Conservation (phyloP, 1,139 yeast species). For the Scheffersomyces parashehatae region DNA sequence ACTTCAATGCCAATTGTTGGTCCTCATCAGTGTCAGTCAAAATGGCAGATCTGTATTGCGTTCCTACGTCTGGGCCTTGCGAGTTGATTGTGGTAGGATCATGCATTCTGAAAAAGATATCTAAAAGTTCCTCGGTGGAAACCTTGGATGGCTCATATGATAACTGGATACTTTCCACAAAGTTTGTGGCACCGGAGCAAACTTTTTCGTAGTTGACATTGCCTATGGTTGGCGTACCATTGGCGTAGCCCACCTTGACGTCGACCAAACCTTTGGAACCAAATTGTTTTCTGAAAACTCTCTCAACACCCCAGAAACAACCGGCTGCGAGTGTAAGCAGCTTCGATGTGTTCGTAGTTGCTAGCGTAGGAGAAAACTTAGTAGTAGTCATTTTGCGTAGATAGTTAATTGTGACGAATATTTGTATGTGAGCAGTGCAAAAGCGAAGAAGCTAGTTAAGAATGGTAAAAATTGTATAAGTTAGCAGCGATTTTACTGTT, state of each 20-base stretch:
- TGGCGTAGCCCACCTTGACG: conserved; percentile 86
- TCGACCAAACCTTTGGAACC: conserved; percentile 65
- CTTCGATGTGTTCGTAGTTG: conserved; percentile 41
- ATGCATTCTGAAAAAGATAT: conserved; percentile 87
- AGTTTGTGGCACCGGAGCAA: conserved; percentile 69
- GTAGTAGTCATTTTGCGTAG: conserved; percentile 14
- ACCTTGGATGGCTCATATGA: conserved; percentile 73
- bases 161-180: conserved; percentile 80
- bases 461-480: too few relatives aligned
- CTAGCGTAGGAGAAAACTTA: conserved; percentile 37
- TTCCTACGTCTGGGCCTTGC: conserved; percentile 84
- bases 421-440: too few relatives aligned
- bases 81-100: conserved; percentile 66
- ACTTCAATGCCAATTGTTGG: conserved; percentile 27
- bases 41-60: conserved; percentile 82
- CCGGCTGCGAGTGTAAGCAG: conserved; percentile 73
- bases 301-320: conserved; percentile 97
- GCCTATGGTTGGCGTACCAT: conserved; percentile 53
- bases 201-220: conserved; percentile 76
- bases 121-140: conserved; percentile 62
- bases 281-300: conserved; percentile 71
- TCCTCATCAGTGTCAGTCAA: conserved; percentile 57
- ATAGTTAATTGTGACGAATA: too few relatives aligned
- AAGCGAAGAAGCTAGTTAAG: too few relatives aligned
- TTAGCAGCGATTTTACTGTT: too few relatives aligned